Percentiles rank a stretch among this genome's conserved stretches.
Conservation (phyloP, 768 basidiomycete species). For the Trametes elegans region DNA sequence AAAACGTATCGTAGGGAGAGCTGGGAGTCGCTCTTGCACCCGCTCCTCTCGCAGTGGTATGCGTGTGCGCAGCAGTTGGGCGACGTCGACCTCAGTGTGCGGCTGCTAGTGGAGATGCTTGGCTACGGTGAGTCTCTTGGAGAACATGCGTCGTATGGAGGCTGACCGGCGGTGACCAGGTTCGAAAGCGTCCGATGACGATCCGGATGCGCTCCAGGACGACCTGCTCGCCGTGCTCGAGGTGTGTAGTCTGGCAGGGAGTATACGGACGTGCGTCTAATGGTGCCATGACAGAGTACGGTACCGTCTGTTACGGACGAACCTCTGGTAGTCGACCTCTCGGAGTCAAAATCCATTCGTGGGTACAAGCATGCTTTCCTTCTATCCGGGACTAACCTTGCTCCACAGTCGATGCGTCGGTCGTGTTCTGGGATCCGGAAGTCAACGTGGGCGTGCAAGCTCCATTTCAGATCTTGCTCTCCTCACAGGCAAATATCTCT, state of each 20-base stretch:
- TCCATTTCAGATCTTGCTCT: slow-evolving; percentile 74
- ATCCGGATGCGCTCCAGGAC: slow-evolving; percentile 54
- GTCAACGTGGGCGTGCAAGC: slow-evolving; percentile 58
- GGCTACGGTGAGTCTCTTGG: slow-evolving; percentile 67
- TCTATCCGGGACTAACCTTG: not conserved
- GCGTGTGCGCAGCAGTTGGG: slow-evolving; percentile 76
- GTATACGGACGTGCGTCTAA: not conserved
- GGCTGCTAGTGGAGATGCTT: slow-evolving; percentile 80
- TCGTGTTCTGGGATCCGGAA: slow-evolving; percentile 71
- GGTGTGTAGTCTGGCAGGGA: slow-evolving; percentile 39
- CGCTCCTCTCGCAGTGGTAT: slow-evolving; percentile 79
- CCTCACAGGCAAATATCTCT: slow-evolving; percentile 45
- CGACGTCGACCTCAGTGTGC: slow-evolving; percentile 73
- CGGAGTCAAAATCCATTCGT: slow-evolving; percentile 65
- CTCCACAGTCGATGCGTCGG: slow-evolving; percentile 56
- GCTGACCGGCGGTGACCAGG: slow-evolving; percentile 24
- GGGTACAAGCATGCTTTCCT: slow-evolving; percentile 23
- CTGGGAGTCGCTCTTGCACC: slow-evolving; percentile 73
- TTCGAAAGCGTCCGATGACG: slow-evolving; percentile 40
- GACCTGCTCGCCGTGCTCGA: slow-evolving; percentile 72
- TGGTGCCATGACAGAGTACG: slow-evolving; percentile 53
- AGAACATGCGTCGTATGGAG: not conserved
- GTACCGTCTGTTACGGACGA: slow-evolving; percentile 58
- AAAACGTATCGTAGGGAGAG: slow-evolving; percentile 83
- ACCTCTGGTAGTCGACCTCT: slow-evolving; percentile 58